Evolutionary conservation across 192 early-diverging fungal genomes (phyloP), one percentile per base, ranked within the genome.

Genomic region (Linnemannia schmuckeri): DNA sequence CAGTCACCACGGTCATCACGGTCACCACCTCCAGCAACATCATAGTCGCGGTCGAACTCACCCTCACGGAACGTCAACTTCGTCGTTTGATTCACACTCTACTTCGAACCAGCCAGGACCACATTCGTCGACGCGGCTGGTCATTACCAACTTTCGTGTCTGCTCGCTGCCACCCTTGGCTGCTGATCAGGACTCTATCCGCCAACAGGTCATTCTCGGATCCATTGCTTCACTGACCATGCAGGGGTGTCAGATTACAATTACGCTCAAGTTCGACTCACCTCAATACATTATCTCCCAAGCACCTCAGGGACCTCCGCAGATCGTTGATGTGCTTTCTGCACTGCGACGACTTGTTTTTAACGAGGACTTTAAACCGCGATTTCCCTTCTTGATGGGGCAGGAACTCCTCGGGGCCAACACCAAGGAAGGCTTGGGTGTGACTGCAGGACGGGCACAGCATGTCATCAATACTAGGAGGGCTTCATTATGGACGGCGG

Each of bases 311-410:
- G 76, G 73, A 4, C 42, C 61, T 24, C 54, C 71, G 1, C 52
- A 52, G 6, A 61, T 84, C 15, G 35, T 46, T 3, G 82, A 84
- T 27, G 44, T 79, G 8, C 20, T 79, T 47, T 72, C 66, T 3
- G 70, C 30, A 37, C 30, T 84, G 2, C 49, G 72, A 27, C 49
- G 73, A 37, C 30, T 79, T 4, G 49, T 79, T 2, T 84, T 79
- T n/a, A 71, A 72, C n/a, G 76, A 75, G 1, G 77, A 84, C 4
- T 10, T 54, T 20, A 33, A 15, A 20, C 46, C 68, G 15, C 71
- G 82, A 6, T 84, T 84, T 37, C 82, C 76, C 6, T 79, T 46
- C 24, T 42, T 27, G 49, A 84, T 84, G 73, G 82, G 82, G 0
- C 41, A 24, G 30, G 24, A 15, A 0, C n/a, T 82, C 4, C 46